Conservation (phyloP, 75 land plant genomes). For the Azolla pinnata region DNA sequence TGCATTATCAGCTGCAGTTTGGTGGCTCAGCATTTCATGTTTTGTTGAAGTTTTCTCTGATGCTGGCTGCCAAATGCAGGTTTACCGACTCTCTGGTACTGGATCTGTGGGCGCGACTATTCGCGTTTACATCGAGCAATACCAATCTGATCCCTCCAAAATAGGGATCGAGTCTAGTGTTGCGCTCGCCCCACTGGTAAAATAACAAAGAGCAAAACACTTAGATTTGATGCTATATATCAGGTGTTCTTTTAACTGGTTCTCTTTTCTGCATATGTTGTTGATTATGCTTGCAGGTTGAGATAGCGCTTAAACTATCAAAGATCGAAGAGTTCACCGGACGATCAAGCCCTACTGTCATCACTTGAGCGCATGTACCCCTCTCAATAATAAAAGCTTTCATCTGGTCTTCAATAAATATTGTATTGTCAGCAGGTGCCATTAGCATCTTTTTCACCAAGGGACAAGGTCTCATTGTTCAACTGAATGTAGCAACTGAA, state of each 20-base stretch:
- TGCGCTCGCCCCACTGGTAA: constrained; percentile 86
- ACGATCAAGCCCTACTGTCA: constrained; percentile 90
- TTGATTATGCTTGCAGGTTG: constrained; percentile 44
- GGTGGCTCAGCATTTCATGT: constrained; percentile 1
- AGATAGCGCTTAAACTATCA: constrained; percentile 79
- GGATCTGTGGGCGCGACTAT: constrained; percentile 99
- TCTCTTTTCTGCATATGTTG: not conserved
- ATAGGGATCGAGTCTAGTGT: constrained; percentile 79
- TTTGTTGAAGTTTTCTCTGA: not conserved
- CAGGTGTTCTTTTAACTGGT: not conserved
- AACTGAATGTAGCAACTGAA: too few relatives aligned
- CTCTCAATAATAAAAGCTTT: not conserved
- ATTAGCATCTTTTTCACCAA: too few relatives aligned
- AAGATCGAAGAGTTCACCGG: constrained; percentile 97
- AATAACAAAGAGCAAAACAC: too few relatives aligned
- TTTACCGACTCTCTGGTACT: constrained; percentile 97
- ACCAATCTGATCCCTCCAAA: constrained; percentile 68
- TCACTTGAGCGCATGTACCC: constrained; percentile 41
- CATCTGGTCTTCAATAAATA: too few relatives aligned
- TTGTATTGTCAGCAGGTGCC: too few relatives aligned
- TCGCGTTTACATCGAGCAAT: constrained; percentile 93
- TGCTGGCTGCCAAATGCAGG: constrained; percentile 24
- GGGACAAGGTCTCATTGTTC: too few relatives aligned
- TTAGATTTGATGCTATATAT: too few relatives aligned
- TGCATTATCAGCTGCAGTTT: not conserved